Evolutionary conservation across 1,139 yeast species (phyloP).

Genomic region (Blastobotrys arbuscula): DNA sequence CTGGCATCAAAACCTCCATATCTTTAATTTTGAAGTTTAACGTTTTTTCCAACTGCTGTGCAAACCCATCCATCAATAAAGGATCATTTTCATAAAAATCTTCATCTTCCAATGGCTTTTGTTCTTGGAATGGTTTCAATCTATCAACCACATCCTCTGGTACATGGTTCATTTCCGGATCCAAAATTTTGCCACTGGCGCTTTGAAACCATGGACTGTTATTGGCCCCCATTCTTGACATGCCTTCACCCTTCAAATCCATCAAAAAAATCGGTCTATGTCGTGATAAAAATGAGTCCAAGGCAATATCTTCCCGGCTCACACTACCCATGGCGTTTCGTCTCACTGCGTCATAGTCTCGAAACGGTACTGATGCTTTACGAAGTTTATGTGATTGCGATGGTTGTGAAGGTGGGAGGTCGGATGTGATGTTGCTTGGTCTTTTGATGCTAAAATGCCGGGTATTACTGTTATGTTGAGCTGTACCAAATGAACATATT

Average conservation of each 20-base stretch:
- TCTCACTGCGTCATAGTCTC: constrained; percentile 15
- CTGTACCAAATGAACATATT: background rate
- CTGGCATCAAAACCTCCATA: constrained; percentile 13
- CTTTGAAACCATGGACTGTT: constrained; percentile 21
- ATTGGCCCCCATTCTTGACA: constrained; percentile 10
- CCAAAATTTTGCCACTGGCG: constrained; percentile 19
- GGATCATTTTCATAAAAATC: constrained; percentile 11
- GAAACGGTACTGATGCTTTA: constrained; percentile 16
- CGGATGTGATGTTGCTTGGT: background rate
- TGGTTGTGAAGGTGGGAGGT: background rate
- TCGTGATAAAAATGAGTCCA: constrained; percentile 29
- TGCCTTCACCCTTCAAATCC: constrained; percentile 11
- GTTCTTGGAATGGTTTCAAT: constrained; percentile 18
- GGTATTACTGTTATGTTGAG: background rate
- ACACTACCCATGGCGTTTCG: constrained; percentile 14
- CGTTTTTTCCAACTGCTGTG: constrained; percentile 12
- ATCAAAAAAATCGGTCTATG: constrained; percentile 30
- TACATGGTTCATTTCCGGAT: constrained; percentile 22
- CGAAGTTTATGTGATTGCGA: constrained; percentile 3
- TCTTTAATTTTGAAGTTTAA: constrained; percentile 14
- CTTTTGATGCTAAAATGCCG: constrained; percentile 1
- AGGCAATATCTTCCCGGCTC: constrained; percentile 21
- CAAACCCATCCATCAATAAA: constrained; percentile 5
- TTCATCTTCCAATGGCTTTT: constrained; percentile 16
- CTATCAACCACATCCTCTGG: constrained; percentile 21